Base-by-base conservation (phyloP, 2,329 filamentous ascomycete species). In the Bipolaris oryzae region DNA sequence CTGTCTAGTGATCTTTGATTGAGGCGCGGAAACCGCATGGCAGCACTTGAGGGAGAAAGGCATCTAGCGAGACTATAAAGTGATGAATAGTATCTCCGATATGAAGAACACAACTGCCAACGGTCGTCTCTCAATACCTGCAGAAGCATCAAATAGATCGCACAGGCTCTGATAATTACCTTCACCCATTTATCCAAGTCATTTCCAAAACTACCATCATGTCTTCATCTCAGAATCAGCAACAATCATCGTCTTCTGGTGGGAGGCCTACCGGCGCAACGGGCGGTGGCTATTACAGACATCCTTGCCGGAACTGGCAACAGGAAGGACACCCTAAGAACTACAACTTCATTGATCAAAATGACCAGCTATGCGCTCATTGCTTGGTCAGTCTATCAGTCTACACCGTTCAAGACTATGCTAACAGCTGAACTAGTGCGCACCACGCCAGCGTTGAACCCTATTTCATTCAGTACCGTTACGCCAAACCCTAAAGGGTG, bases 261-360 rank as follows among this genome's bases (percentile, higher is more conserved):
- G 58, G 62, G 44, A 54, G 64, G 38, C 55, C 61, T 42, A 69
- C 67, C n/a, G 67, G 67, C 38, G 67, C 67, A 47, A 63, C 58
- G 38, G 67, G 67, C 28, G 67, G 66, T 52, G 61, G 60, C n/a
- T 56, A 64, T 49, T 55, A 51, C 44, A 64, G 58, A 47, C 63
- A 67, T 25, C 56, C 53, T 11, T 70, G 67, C 61, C 47, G 50
- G 25, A 67, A 69, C 49, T 61, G 60, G 47, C 56, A 57, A 35
- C 54, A 63, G n/a, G 51, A 59, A n/a, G 63, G 61, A 7, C 67
- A 68, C 45, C 66, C 66, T 15, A 48, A 54, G 39, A 56, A 64
- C 25, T 66, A 67, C 54, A 60, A 57, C 39, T 58, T 59, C 44
- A 61, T 69, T 13, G 58, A 64, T 50, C 55, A 54, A 16, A 62